These are phyloP conservation scores for Alternaria metachromatica DNA, from an alignment of 2,329 filamentous ascomycete species.

Conservation along the genomic window DNA sequence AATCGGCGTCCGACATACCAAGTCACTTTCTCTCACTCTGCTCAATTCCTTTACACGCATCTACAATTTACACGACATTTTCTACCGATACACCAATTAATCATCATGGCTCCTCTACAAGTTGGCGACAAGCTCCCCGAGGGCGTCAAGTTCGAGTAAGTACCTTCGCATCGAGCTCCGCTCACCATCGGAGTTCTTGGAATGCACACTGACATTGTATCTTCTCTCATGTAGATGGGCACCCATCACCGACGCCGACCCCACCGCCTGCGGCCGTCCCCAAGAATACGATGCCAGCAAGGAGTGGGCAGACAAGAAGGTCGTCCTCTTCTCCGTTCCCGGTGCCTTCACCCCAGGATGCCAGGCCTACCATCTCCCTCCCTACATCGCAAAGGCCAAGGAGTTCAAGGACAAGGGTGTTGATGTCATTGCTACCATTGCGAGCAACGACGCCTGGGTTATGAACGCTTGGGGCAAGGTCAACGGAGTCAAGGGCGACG, in stretches of 20 bases:
- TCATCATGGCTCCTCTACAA: slow-evolving; percentile 71
- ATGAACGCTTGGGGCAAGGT: slow-evolving; percentile 93
- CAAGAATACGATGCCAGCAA: slow-evolving; percentile 81
- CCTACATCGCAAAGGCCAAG: slow-evolving; percentile 77
- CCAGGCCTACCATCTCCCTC: slow-evolving; percentile 79
- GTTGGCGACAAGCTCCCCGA: slow-evolving; percentile 83
- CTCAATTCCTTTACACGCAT: neutral
- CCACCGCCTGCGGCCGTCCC: slow-evolving; percentile 80
- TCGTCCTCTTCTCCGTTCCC: slow-evolving; percentile 72
- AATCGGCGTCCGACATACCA: neutral
- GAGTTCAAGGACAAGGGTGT: slow-evolving; percentile 79
- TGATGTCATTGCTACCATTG: slow-evolving; percentile 80
- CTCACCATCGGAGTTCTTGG: neutral
- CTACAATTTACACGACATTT: neutral
- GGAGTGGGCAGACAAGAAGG: slow-evolving; percentile 74
- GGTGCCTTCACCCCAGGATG: slow-evolving; percentile 88
- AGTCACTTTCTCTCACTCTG: neutral
- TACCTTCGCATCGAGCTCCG: slow-evolving; percentile 18
- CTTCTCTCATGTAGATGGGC: slow-evolving; percentile 66
- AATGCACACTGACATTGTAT: neutral
- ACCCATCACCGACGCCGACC: slow-evolving; percentile 73
- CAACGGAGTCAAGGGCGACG: slow-evolving; percentile 76
- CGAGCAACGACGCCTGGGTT: slow-evolving; percentile 84
- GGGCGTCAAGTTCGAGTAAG: slow-evolving; percentile 77
- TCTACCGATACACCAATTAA: slow-evolving; percentile 5